These are phyloP conservation scores for Sarcodon aspratus DNA, from an alignment of 768 basidiomycete species.

Conservation along the genomic window DNA sequence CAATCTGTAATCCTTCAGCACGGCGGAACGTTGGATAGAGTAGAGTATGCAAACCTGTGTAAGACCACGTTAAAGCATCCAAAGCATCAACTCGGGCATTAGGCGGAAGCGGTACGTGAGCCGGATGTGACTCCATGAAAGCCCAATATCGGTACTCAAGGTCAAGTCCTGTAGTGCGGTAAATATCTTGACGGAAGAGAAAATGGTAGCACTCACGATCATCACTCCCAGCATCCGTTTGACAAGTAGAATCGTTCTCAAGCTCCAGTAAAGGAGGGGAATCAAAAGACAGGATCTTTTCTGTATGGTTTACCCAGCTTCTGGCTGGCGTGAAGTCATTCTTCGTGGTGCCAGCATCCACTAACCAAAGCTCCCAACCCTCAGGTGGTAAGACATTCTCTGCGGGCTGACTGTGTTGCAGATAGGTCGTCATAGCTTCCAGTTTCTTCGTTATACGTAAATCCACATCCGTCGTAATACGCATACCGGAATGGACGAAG, in stretches of 20 bases:
- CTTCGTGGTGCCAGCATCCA: conserved; percentile 22
- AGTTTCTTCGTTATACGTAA: conserved; percentile 42
- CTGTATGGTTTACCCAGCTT: conserved; percentile 59
- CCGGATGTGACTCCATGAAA: conserved; percentile 71
- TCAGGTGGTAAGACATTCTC: conserved; percentile 20
- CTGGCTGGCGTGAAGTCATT: conserved; percentile 25
- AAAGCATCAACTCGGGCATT: conserved; percentile 57
- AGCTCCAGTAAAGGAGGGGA: conserved; percentile 18
- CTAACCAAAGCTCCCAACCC: conserved; percentile 56
- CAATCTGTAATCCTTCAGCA: conserved; percentile 34
- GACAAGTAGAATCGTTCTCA: conserved; percentile 11
- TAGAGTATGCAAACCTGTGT: conserved; percentile 38
- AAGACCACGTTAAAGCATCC: conserved; percentile 72
- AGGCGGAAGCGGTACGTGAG: conserved; percentile 47
- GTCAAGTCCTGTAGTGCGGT: conserved; percentile 43
- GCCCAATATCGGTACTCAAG: conserved; percentile 76
- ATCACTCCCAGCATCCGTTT: conserved; percentile 17
- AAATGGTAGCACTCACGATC: conserved; percentile 24
- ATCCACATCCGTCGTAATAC: conserved; percentile 62
- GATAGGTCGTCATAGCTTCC: conserved; percentile 34
- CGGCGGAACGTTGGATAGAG: background rate
- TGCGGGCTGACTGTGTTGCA: conserved; percentile 22
- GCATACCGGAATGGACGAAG: conserved; percentile 52
- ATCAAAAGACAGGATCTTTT: conserved; percentile 37
- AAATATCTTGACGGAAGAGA: background rate